Evolutionary conservation across 805 yeast species (phyloP).

Genomic region (Kodamaea sagamina): DNA sequence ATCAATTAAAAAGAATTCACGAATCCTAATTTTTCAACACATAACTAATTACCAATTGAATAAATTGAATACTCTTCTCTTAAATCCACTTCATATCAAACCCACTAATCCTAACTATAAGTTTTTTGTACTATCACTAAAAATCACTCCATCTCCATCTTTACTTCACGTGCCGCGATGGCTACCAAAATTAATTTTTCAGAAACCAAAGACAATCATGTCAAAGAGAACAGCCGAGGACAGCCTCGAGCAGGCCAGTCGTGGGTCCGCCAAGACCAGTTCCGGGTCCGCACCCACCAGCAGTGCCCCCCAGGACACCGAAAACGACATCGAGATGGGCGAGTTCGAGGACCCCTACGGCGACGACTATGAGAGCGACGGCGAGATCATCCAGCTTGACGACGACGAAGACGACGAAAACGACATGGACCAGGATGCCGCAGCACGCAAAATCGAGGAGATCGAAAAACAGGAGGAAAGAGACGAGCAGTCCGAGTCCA

Average conservation of each 20-base stretch:
- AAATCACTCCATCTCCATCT: not conserved
- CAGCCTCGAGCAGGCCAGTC: conserved; percentile 24
- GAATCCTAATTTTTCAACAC: too few species aligned
- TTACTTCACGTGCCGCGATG: not conserved
- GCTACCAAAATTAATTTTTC: conserved; percentile 4
- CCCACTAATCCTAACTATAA: too few species aligned
- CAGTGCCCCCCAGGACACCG: too few species aligned
- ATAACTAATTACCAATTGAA: too few species aligned
- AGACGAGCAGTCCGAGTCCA: conserved; percentile 35
- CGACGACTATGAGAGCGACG: conserved; percentile 91
- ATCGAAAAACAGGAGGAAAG: conserved; percentile 39
- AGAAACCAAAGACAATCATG: conserved; percentile 29
- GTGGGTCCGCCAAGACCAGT: conserved; percentile 36
- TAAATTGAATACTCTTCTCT: too few species aligned
- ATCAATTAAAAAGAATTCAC: too few species aligned
- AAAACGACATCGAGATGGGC: conserved; percentile 62
- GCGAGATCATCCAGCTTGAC: conserved; percentile 81
- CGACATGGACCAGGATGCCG: conserved; percentile 36
- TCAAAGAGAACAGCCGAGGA: conserved; percentile 53
- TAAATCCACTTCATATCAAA: too few species aligned
- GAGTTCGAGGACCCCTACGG: conserved; percentile 89
- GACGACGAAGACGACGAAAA: conserved; percentile 49
- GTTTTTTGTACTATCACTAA: not conserved
- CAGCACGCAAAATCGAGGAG: conserved; percentile 40
- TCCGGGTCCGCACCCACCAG: conserved; percentile 44